Evolutionary conservation across 805 yeast genomes (phyloP), one percentile per base, ranked within the genome.

Genomic region (Starmerella scarabaei): DNA sequence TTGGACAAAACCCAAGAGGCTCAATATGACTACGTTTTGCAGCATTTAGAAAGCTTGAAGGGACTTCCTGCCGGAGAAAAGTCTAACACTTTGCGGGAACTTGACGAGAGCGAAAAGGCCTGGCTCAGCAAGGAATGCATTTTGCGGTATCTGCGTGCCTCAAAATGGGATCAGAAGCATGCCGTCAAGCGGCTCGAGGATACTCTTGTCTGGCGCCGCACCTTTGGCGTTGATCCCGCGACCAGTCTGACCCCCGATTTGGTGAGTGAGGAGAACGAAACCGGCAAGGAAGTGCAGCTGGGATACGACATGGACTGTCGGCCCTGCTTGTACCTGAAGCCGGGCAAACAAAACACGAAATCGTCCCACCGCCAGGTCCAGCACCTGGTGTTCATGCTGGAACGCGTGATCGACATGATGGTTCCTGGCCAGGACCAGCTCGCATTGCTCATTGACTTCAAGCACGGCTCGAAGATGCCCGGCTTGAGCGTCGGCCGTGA

Each of bases 91-190:
- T 59, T 57, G 40, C 56, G 55, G 31, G 61, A 67, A 1, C 54
- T 68, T 33, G 57, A 56, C 41, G 64, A 56, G 17, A 63, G 64
- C 33, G 98, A 91, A 59, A 80, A 75, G 58, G 78, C 94, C 0
- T 91, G 98, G 98, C 66, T 91, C 41, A 81, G 96, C 2, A 71
- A 80, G 52, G 98, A 91, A 58, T 91, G 98, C 57, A 67, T 91
- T 42, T 61, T 84, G 53, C 72, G 99, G 57, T 91, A 91, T 58
- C 64, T 88, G 40, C 71, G 96, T 41, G 99, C 98, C 19, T 80
- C 95, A 19, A 88, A 84, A 58, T 91, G 98, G 98, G 68, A 71
- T 23, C 68, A 68, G 1, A 60, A 68, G 21, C 82, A 78, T 11
- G 81, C 93, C 30, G 77, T 76, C 36, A 69, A 70, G 40, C 72